Evolutionary conservation across 805 yeast genomes (phyloP), one percentile per base, ranked within the genome.

Genomic region (Ogataea allantospora): DNA sequence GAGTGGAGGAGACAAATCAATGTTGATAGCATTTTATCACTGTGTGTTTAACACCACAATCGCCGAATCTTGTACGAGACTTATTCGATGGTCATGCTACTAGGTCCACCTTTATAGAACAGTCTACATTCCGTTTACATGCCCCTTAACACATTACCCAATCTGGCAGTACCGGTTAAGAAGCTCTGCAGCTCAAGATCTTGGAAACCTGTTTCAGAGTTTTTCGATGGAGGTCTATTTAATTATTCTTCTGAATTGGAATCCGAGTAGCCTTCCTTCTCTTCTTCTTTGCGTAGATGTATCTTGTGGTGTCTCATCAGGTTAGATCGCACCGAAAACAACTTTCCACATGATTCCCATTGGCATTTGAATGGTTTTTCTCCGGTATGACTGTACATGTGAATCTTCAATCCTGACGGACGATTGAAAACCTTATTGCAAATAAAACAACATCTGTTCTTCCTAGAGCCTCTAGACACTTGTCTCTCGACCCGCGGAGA

Each of bases 341-440:
- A 53, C 51, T 81, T 78, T 0, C 76, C 77, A 60, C 96, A 88
- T 13, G 72, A 75, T 1, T 65, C 65, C 78, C 84, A 81, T 15
- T 50, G 47, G 56, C 88, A 82, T 39, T 64, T 63, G 54, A 77
- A 82, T 7, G 88, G 88, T 48, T 80, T 81, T 53, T 80, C 88
- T n/a, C 88, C 88, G 0, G 88, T 81, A 57, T 88, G 96, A 6
- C 85, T 82, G 47, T 86, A 75, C 47, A 73, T 68, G 60, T 88
- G 96, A 4, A 89, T 87, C 46, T 80, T 82, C 38, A 87, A 66
- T 1, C 93, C 86, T 8, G 88, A 80, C 7, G 95, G 89, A 54
- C 95, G 74, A 50, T 85, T 81, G 65, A 88, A 88, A 37, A 76
- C 78, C 57, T 87, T 86, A 31, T 76, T 71, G 58, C 96, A 87